Conservation (phyloP, 2,329 filamentous ascomycete genomes). For the Pseudogymnoascus sp. region DNA sequence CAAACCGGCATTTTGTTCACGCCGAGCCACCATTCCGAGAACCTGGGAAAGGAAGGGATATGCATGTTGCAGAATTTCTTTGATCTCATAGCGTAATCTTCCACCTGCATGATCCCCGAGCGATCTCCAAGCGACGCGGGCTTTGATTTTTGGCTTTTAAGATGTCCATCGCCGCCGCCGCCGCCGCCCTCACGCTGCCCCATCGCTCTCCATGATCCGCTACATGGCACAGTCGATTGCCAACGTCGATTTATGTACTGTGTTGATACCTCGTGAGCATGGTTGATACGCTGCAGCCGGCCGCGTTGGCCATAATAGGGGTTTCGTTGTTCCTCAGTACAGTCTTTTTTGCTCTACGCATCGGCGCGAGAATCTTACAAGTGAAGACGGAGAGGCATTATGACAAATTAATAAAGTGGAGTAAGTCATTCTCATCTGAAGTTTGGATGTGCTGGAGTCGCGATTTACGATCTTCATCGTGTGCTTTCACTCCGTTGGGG, state of each 20-base stretch:
- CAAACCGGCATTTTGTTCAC: not conserved
- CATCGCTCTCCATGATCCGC: not conserved
- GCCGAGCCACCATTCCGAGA: constrained; percentile 4
- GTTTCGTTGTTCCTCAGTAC: constrained; percentile 8
- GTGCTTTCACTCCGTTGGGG: not conserved
- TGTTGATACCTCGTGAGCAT: not conserved
- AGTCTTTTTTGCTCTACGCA: constrained; percentile 1
- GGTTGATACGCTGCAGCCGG: constrained; percentile 13
- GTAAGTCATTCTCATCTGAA: constrained; percentile 26
- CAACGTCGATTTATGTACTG: constrained; percentile 4
- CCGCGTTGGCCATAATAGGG: constrained; percentile 13
- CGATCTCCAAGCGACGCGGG: not conserved
- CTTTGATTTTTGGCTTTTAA: constrained; percentile 7
- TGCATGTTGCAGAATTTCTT: not conserved
- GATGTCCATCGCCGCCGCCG: constrained; percentile 2
- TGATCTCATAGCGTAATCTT: not conserved
- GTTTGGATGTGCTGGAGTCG: not conserved
- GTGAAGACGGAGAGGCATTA: constrained; percentile 5
- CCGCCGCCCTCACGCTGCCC: not conserved
- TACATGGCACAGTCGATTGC: constrained; percentile 8
- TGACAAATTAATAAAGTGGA: constrained; percentile 12
- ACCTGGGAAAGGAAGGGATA: constrained; percentile 8
- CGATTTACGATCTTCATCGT: constrained; percentile 3
- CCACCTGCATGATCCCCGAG: not conserved
- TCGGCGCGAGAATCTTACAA: constrained; percentile 12